These are phyloP conservation scores for Yarrowia hollandica DNA, from an alignment of 805 yeast genomes.

Conservation along the genomic window DNA sequence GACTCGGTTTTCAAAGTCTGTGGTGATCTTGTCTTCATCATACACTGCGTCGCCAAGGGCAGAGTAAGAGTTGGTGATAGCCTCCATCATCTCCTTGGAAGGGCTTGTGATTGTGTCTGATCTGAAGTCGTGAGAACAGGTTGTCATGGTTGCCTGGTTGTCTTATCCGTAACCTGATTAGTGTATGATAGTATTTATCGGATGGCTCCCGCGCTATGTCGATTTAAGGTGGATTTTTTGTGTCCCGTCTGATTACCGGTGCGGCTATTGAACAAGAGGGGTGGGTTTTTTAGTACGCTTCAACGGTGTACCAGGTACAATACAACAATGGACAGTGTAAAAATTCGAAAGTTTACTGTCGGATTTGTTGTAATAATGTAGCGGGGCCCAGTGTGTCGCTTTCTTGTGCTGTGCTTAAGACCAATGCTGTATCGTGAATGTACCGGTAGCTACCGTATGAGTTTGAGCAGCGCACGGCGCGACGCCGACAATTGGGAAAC, in stretches of 20 bases:
- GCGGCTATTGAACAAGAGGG: no score
- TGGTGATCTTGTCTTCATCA: conserved; percentile 74
- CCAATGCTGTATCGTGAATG: neutral
- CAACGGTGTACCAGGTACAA: no score
- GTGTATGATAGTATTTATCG: no score
- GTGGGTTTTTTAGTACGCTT: no score
- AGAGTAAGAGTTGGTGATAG: conserved; percentile 49
- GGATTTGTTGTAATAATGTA: no score
- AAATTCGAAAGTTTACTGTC: no score
- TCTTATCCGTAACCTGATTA: no score
- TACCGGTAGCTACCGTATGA: no score
- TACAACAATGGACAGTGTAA: no score
- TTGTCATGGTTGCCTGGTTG: neutral
- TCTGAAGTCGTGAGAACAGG: conserved; percentile 31
- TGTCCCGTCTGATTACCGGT: no score
- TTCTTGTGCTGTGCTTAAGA: neutral
- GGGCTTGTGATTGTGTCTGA: conserved; percentile 93
- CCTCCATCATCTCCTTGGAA: conserved; percentile 65
- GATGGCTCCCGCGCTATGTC: no score
- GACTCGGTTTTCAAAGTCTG: conserved; percentile 60
- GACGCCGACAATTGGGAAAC: neutral
- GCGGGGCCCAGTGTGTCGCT: neutral
- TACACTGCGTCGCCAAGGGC: conserved; percentile 83
- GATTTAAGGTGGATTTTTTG: no score
- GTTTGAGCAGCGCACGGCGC: neutral